Evolutionary conservation across 73 alveolate species (phyloP).

Genomic region (Paraurostyla sp.): DNA sequence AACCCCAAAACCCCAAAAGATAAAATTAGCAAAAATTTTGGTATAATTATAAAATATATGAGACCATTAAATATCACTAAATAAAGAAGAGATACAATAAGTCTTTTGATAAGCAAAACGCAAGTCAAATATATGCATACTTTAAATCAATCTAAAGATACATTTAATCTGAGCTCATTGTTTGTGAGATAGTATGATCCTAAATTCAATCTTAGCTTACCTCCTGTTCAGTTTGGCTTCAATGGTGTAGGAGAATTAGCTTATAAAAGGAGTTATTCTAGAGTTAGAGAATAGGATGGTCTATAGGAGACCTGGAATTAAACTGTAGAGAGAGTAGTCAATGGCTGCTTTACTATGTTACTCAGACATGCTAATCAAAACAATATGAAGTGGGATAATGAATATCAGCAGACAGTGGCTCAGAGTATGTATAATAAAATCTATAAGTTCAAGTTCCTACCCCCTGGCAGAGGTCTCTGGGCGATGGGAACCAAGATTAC

Average conservation of each 20-base stretch:
- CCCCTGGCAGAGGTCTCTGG: constrained; percentile 87
- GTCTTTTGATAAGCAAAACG: no score
- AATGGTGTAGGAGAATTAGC: constrained; percentile 82
- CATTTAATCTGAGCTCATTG: no score
- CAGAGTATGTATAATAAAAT: constrained; percentile 75
- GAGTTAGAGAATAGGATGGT: constrained; percentile 59
- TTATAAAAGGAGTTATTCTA: constrained; percentile 67
- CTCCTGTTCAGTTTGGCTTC: constrained; percentile 72
- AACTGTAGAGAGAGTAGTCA: constrained; percentile 78
- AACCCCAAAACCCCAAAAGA: no score
- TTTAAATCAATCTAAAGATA: no score
- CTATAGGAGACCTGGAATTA: constrained; percentile 67
- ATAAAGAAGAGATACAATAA: no score
- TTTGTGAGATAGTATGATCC: constrained; percentile 38
- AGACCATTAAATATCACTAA: no score
- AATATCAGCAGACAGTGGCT: constrained; percentile 5
- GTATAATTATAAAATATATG: no score
- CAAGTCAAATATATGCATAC: no score
- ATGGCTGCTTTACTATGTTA: constrained; percentile 68
- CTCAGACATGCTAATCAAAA: constrained; percentile 27
- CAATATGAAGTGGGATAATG: not conserved
- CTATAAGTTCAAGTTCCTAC: constrained; percentile 73
- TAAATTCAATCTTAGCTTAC: not conserved
- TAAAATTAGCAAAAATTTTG: no score
- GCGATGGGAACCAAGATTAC: constrained; percentile 80